phyloP scores from a whole-genome alignment of 192 early-diverging fungal species.

The Polychytrium aggregatum region DNA sequence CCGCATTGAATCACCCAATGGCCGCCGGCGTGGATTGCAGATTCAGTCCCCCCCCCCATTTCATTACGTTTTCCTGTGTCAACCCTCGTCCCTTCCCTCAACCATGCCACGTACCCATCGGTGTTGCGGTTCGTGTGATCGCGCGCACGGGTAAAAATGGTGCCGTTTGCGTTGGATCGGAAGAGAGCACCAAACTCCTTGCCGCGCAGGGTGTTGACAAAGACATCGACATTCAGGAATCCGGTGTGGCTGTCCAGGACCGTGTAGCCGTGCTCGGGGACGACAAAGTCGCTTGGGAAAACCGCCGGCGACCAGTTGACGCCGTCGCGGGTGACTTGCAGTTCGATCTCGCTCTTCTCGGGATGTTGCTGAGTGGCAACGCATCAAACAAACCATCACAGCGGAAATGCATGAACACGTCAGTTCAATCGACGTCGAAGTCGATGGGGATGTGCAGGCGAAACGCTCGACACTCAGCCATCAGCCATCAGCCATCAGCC shows the following conservation, averaged over 20 bases:
- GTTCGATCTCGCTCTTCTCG: conserved; percentile 30
- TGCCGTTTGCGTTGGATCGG: conserved; percentile 74
- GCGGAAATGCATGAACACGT: too few species aligned
- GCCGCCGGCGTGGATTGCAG: too few species aligned
- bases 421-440: too few species aligned
- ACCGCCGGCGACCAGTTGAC: conserved; percentile 52
- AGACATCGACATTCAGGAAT: too few species aligned
- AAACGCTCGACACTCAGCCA: too few species aligned
- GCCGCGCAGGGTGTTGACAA: conserved; percentile 31
- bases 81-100: too few species aligned
- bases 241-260: conserved; percentile 73
- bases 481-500: too few species aligned
- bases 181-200: conserved; percentile 73
- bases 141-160: conserved; percentile 57
- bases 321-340: conserved; percentile 72
- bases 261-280: conserved; percentile 66
- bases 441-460: too few species aligned
- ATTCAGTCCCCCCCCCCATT: too few species aligned
- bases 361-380: conserved; percentile 3
- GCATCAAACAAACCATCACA: too few species aligned
- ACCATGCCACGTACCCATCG: conserved; percentile 21
- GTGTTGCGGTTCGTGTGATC: conserved; percentile 70
- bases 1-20: too few species aligned
- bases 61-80: too few species aligned
- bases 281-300: conserved; percentile 66